These are phyloP conservation scores for Oehlia diaphana DNA, from an alignment of 192 early-diverging fungal genomes.

Conservation along the genomic window DNA sequence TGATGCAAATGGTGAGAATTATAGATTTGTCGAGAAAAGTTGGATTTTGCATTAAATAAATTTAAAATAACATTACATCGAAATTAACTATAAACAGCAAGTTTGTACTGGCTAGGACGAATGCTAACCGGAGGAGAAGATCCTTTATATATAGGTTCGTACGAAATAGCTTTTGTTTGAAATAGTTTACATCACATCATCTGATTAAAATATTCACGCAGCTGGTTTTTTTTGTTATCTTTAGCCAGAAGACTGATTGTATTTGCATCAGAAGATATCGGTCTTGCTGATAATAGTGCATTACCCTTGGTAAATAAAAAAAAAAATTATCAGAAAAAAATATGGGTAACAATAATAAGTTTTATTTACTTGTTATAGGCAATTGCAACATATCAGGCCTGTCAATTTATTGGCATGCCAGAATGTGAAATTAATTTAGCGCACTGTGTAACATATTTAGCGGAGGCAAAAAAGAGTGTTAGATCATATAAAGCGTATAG, in stretches of 20 bases:
- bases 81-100: conserved; percentile 54
- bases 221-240: not conserved
- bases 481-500: conserved; percentile 78
- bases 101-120: conserved; percentile 85
- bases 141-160: conserved; percentile 72
- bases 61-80: not conserved
- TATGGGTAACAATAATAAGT: too few species aligned
- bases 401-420: conserved; percentile 88
- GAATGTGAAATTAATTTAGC: conserved; percentile 87
- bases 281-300: conserved; percentile 78
- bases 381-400: conserved; percentile 76
- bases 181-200: not conserved
- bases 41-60: not conserved
- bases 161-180: not conserved
- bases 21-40: not conserved
- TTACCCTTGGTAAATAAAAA: conserved; percentile 57
- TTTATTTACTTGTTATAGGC: conserved; percentile 42
- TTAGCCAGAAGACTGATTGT: conserved; percentile 60
- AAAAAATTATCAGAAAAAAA: too few species aligned
- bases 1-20: conserved; percentile 14
- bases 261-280: conserved; percentile 87
- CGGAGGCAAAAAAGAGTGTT: conserved; percentile 80
- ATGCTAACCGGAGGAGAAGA: conserved; percentile 92
- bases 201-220: not conserved
- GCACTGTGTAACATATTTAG: conserved; percentile 76